Evolutionary conservation across 2,329 filamentous ascomycete species (phyloP), one percentile per base, ranked within the genome.

Genomic region (Cytospora paraplurivora): DNA sequence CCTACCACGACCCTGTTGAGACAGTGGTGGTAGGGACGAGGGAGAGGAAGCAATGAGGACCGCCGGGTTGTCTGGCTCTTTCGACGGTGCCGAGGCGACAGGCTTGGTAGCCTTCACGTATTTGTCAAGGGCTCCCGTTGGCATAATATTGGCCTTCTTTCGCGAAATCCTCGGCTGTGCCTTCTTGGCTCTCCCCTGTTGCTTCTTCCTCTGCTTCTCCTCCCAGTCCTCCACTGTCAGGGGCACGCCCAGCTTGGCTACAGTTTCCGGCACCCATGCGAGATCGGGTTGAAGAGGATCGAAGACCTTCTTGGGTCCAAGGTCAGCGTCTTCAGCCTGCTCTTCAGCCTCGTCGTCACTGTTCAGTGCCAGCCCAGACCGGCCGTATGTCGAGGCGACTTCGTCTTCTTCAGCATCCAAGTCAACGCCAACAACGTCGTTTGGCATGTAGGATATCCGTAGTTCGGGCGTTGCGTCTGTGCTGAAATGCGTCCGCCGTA

Each of bases 401-500:
- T 80, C 67, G 17, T 91, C 88, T 35, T 86, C 83, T 72, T 97
- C 93, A 0, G 82, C 80, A 12, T 86, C 84, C 32, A 97, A 77
- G 70, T 96, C 87, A 47, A 98, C 82, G 0, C 87, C 87, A 2
- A 97, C 91, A 17, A 97, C 82, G 35, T 90, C 84, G 2, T 86
- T 81, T 0, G 95, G 95, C 5, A 88, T 80, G 71, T 90, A 96
- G 1, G 90, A 87, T 27, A 98, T 76, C 7, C 94, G 88, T 11
- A 97, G 74, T 73, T 98, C 94, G 1, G 87, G 82, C 5, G 87
- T 86, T 1, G 83, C 86, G 72, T 96, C 94, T 0, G 89, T 93
- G 59, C 85, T 88, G 51, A 86, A 83, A 74, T 96, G 93, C 7
- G 79, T 80, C 63, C 94, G 82, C 56, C 83, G 85, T 5, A 83